These are phyloP conservation scores for Venturia oleaginea DNA, from an alignment of 2,329 filamentous ascomycete species.

Conservation along the genomic window DNA sequence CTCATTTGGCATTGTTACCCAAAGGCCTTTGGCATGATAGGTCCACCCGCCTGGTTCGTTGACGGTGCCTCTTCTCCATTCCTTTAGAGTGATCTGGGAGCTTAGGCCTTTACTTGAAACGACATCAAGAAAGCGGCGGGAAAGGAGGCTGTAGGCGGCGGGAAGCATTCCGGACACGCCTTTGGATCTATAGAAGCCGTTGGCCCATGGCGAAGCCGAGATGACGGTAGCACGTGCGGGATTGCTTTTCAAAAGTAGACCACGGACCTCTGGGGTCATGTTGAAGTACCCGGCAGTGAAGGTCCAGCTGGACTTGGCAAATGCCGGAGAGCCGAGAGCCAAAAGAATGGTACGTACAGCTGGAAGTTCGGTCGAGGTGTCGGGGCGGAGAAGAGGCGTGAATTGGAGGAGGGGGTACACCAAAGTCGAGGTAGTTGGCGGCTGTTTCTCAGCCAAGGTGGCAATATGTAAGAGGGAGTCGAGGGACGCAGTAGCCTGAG, in stretches of 20 bases:
- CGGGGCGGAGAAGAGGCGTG: conserved; percentile 69
- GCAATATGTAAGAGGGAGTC: conserved; percentile 53
- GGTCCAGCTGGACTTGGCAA: conserved; percentile 71
- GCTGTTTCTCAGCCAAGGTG: conserved; percentile 22
- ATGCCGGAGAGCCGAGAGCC: conserved; percentile 54
- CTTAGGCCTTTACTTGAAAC: conserved; percentile 45
- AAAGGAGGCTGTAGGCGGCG: conserved; percentile 83
- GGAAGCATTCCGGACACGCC: conserved; percentile 87
- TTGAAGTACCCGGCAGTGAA: conserved; percentile 99
- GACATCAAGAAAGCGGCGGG: conserved; percentile 66
- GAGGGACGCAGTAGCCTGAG: conserved; percentile 54
- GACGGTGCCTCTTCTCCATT: conserved; percentile 80
- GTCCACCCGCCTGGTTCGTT: conserved; percentile 83
- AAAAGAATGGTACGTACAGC: conserved; percentile 67
- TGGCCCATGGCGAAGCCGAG: conserved; percentile 85
- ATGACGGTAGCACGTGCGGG: conserved; percentile 70
- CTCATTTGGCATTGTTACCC: conserved; percentile 62
- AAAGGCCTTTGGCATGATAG: conserved; percentile 94
- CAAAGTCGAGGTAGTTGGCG: conserved; percentile 48
- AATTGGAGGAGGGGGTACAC: conserved; percentile 85
- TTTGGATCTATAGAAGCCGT: conserved; percentile 84
- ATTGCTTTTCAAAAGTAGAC: conserved; percentile 66
- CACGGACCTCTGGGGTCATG: conserved; percentile 75
- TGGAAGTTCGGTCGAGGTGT: conserved; percentile 82
- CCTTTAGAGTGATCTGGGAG: conserved; percentile 61